phyloP scores from a whole-genome alignment of 805 yeast species.

The Debaryomyces tyrocola region DNA sequence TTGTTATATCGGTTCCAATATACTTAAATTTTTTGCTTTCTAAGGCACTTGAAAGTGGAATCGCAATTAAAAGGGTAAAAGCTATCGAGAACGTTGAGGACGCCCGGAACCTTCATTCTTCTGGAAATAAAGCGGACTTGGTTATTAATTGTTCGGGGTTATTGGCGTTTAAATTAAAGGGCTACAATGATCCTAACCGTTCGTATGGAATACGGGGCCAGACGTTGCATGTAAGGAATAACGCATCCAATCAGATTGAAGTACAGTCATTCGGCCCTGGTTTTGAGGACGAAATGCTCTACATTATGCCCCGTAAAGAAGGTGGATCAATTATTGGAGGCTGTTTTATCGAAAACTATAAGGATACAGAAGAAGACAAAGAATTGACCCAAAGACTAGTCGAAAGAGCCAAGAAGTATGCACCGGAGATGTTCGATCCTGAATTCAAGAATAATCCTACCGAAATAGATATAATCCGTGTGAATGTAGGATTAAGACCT shows the following conservation, averaged over 20 bases:
- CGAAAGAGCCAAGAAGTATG: constrained; percentile 41
- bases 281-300: constrained; percentile 46
- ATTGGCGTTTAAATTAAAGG: constrained; percentile 42
- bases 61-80: constrained; percentile 41
- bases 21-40: constrained; percentile 55
- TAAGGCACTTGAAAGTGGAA: constrained; percentile 47
- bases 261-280: constrained; percentile 33
- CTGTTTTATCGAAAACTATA: constrained; percentile 19
- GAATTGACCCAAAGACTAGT: constrained; percentile 49
- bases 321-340: constrained; percentile 76
- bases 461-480: constrained; percentile 29
- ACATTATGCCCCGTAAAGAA: constrained; percentile 69
- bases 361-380: constrained; percentile 30
- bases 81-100: constrained; percentile 45
- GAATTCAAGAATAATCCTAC: constrained; percentile 23
- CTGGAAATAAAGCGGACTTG: constrained; percentile 44
- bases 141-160: constrained; percentile 63
- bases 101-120: constrained; percentile 43
- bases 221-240: constrained; percentile 52
- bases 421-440: constrained; percentile 39
- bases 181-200: constrained; percentile 42
- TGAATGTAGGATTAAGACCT: constrained; percentile 41
- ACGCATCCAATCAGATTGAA: constrained; percentile 24
- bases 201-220: constrained; percentile 62
- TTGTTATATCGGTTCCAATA: constrained; percentile 58